Evolutionary conservation across 1,139 yeast species (phyloP).

Genomic region (Blastobotrys persicus): DNA sequence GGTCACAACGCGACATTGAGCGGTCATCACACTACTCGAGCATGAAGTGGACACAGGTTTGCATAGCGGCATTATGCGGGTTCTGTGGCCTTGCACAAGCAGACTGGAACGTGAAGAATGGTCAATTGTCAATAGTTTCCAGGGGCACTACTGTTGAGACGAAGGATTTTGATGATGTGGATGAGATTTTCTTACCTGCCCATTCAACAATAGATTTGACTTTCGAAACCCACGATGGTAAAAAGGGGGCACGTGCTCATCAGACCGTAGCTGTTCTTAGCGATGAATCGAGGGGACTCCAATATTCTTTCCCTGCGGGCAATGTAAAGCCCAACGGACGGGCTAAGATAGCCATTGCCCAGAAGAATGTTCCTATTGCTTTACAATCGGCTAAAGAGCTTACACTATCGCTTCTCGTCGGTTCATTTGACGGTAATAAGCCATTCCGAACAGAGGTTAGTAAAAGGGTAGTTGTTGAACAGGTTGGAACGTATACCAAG

Average conservation of each 20-base stretch:
- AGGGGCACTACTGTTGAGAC: slow-evolving; percentile 13
- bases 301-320: slow-evolving; percentile 28
- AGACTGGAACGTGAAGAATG: slow-evolving; percentile 30
- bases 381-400: slow-evolving; percentile 24
- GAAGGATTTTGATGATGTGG: slow-evolving; percentile 9
- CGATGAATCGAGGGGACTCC: slow-evolving; percentile 27
- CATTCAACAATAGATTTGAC: slow-evolving; percentile 24
- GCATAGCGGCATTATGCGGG: slow-evolving; percentile 2
- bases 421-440: slow-evolving; percentile 25
- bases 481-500: slow-evolving; percentile 13
- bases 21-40: not conserved
- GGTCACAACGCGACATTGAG: not conserved
- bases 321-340: slow-evolving; percentile 28
- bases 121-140: slow-evolving; percentile 37
- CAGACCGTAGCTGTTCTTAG: slow-evolving; percentile 30
- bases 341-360: slow-evolving; percentile 33
- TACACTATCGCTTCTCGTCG: slow-evolving; percentile 26
- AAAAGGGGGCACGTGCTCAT: slow-evolving; percentile 29
- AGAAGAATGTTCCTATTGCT: slow-evolving; percentile 32
- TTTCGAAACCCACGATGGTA: slow-evolving; percentile 26
- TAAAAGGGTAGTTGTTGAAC: slow-evolving; percentile 4
- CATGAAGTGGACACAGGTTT: slow-evolving; percentile 11
- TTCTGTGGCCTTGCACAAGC: slow-evolving; percentile 24
- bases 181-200: slow-evolving; percentile 15
- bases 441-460: slow-evolving; percentile 13